phyloP scores from a whole-genome alignment of 352 stramenopile genomes.

The Phytophthora melonis region DNA sequence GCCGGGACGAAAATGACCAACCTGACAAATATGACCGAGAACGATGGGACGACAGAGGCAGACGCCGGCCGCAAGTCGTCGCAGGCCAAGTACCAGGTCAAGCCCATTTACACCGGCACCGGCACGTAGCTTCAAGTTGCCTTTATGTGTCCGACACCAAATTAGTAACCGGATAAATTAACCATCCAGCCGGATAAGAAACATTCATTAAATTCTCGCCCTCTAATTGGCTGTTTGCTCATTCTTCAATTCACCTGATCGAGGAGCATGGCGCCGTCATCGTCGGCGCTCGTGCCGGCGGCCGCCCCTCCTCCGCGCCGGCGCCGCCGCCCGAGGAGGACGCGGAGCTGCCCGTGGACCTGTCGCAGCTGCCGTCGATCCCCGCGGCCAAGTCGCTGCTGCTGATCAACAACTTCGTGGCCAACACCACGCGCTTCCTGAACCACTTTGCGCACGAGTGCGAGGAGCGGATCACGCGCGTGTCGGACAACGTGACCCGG shows the following conservation, averaged over 20 bases:
- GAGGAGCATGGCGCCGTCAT: conserved; percentile 44
- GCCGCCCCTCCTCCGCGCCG: not conserved
- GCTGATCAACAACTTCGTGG: conserved; percentile 89
- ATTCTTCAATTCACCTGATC: conserved; percentile 31
- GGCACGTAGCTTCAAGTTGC: no score
- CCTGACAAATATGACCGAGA: not conserved
- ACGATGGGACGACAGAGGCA: not conserved
- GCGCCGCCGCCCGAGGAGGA: conserved; percentile 52
- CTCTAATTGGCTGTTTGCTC: conserved; percentile 16
- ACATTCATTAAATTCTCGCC: conserved; percentile 12
- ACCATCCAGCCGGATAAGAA: no score
- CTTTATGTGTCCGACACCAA: no score
- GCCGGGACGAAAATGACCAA: no score
- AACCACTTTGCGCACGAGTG: conserved; percentile 89
- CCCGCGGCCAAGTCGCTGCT: conserved; percentile 82
- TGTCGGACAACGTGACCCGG: conserved; percentile 79
- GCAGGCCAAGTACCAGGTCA: no score
- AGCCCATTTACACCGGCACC: no score
- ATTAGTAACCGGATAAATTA: no score
- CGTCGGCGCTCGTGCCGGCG: conserved; percentile 64
- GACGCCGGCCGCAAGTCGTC: no score
- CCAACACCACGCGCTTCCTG: conserved; percentile 88
- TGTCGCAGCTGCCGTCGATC: conserved; percentile 80
- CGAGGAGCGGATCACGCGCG: conserved; percentile 79
- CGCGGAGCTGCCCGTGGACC: conserved; percentile 76